phyloP scores from a whole-genome alignment of 495 filamentous ascomycete species.

The Penicillium dipodomyicola region DNA sequence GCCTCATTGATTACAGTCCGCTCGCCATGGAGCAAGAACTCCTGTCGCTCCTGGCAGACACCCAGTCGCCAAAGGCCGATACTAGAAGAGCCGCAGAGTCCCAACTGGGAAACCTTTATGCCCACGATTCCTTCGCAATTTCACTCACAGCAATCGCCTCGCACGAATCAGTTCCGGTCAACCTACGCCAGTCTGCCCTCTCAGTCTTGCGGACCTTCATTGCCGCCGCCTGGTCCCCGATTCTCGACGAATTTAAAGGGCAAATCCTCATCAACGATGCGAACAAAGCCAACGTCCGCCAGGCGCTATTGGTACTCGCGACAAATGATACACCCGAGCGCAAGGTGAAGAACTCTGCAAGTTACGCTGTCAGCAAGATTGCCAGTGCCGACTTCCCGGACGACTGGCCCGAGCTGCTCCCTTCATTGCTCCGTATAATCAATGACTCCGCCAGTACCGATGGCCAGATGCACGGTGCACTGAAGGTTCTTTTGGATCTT shows the following conservation, averaged over 20 bases:
- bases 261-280: slow-evolving; percentile 58
- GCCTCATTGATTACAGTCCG: slow-evolving; percentile 12
- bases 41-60: slow-evolving; percentile 73
- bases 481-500: slow-evolving; percentile 83
- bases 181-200: slow-evolving; percentile 79
- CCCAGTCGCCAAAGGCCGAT: slow-evolving; percentile 65
- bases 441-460: slow-evolving; percentile 61
- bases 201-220: slow-evolving; percentile 79
- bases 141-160: slow-evolving; percentile 75
- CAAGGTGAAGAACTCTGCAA: slow-evolving; percentile 81
- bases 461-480: slow-evolving; percentile 78
- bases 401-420: slow-evolving; percentile 84
- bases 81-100: slow-evolving; percentile 77
- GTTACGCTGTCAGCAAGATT: slow-evolving; percentile 93
- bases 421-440: slow-evolving; percentile 74
- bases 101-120: slow-evolving; percentile 64
- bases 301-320: slow-evolving; percentile 68
- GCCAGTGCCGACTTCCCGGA: slow-evolving; percentile 91
- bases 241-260: slow-evolving; percentile 66
- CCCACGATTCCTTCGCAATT: slow-evolving; percentile 68
- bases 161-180: slow-evolving; percentile 64
- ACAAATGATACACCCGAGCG: slow-evolving; percentile 70
- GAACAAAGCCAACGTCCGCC: slow-evolving; percentile 69
- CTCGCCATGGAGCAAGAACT: slow-evolving; percentile 78
- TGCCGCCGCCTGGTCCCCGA: slow-evolving; percentile 69